phyloP scores from a whole-genome alignment of 257 asterid species.

The Solanum pimpinellifolium region DNA sequence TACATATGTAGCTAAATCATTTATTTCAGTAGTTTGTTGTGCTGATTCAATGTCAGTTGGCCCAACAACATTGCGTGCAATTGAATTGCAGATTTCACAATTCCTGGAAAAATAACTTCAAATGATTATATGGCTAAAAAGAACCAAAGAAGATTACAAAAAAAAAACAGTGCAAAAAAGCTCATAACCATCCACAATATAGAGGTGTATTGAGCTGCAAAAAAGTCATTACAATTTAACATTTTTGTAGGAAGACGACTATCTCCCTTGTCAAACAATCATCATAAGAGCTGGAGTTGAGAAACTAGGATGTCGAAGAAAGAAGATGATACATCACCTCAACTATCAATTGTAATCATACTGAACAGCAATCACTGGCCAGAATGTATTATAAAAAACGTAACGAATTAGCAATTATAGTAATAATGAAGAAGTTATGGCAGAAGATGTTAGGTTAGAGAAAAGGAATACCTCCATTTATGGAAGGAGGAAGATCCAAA shows the following conservation, averaged over 20 bases:
- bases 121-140: neutral
- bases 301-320: neutral
- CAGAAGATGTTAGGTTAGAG: neutral
- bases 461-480: neutral
- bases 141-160: neutral
- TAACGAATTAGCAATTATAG: neutral
- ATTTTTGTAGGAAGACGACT: too few relatives aligned
- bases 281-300: neutral
- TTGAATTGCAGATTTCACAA: conserved; percentile 85
- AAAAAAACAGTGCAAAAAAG: neutral
- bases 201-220: neutral
- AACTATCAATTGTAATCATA: too few relatives aligned
- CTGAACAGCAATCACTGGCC: too few relatives aligned
- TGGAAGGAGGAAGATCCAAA: neutral
- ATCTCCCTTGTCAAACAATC: neutral
- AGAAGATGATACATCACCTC: too few relatives aligned
- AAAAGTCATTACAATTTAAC: too few relatives aligned
- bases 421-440: neutral
- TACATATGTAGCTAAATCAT: conserved; percentile 5
- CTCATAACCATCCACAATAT: neutral
- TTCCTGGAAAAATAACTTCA: conserved; percentile 34
- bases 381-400: too few relatives aligned
- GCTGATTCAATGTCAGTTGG: conserved; percentile 36
- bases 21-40: conserved; percentile 29
- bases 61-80: conserved; percentile 68